Evolutionary conservation across 768 basidiomycete species (phyloP).

Genomic region (Tulasnella sp.): DNA sequence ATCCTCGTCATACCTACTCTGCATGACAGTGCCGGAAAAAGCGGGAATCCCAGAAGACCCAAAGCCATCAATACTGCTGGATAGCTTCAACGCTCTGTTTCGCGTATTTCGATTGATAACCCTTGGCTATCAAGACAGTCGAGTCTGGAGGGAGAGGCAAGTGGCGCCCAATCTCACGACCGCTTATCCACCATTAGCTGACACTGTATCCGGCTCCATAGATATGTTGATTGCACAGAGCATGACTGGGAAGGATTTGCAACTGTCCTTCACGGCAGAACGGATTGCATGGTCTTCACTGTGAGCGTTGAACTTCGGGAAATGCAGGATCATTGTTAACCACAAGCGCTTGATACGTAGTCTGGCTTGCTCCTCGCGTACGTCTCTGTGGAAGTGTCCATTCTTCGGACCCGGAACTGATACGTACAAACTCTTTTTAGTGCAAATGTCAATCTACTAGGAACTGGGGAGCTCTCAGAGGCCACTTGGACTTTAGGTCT

Average conservation of each 20-base stretch:
- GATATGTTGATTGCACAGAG: neutral
- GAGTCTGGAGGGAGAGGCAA: conserved; percentile 3
- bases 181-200: neutral
- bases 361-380: conserved; percentile 13
- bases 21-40: neutral
- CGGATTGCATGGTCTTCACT: conserved; percentile 2
- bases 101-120: conserved; percentile 3
- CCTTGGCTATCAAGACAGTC: conserved; percentile 13
- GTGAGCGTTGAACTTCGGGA: neutral
- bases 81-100: neutral
- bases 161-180: neutral
- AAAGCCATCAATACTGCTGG: neutral
- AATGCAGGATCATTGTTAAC: neutral
- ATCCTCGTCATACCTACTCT: no score
- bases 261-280: conserved; percentile 10
- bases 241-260: neutral
- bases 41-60: neutral
- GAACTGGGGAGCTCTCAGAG: neutral
- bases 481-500: neutral
- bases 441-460: conserved; percentile 9
- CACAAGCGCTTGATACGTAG: neutral
- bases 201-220: neutral
- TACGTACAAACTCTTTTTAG: neutral
- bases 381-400: neutral
- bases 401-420: neutral